Evolutionary conservation across 495 filamentous ascomycete species (phyloP).

Genomic region (Daldinia bambusicola): DNA sequence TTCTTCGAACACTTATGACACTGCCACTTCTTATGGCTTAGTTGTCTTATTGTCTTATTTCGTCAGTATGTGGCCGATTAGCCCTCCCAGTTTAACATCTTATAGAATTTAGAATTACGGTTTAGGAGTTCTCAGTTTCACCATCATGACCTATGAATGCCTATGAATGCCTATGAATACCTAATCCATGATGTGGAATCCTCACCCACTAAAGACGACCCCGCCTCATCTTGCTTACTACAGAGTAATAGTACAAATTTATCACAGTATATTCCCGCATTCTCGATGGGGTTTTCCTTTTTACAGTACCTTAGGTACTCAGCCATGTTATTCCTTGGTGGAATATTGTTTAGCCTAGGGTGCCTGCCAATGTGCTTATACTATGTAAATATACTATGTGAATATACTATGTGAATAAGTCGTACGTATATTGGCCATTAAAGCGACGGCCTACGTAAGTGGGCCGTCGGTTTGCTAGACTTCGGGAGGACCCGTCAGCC

Average conservation of each 20-base stretch:
- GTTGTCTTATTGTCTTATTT: slow-evolving; percentile 6
- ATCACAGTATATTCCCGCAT: background rate
- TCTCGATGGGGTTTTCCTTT: background rate
- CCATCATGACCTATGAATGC: background rate
- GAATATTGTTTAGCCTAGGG: background rate
- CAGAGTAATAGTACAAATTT: background rate
- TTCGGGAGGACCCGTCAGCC: slow-evolving; percentile 3
- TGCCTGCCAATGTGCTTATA: background rate
- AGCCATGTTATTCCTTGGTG: slow-evolving; percentile 3
- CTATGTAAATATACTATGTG: no score
- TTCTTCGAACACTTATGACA: slow-evolving; percentile 8
- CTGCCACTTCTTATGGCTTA: slow-evolving; percentile 3
- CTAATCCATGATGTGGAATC: background rate
- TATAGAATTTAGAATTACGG: background rate
- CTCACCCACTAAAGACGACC: background rate
- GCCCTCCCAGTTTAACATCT: background rate
- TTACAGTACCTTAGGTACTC: no score
- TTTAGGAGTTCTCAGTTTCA: background rate
- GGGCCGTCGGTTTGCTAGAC: background rate
- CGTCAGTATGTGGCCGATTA: background rate
- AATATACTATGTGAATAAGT: no score
- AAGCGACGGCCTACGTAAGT: background rate
- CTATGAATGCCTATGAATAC: no score
- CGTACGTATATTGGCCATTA: background rate
- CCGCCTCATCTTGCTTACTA: slow-evolving; percentile 22